A percentile compares a stretch with the other conserved stretches of the same genome.
These are phyloP conservation scores for Botrytis porri DNA, from an alignment of 2,329 filamentous ascomycete species.

Conservation along the genomic window DNA sequence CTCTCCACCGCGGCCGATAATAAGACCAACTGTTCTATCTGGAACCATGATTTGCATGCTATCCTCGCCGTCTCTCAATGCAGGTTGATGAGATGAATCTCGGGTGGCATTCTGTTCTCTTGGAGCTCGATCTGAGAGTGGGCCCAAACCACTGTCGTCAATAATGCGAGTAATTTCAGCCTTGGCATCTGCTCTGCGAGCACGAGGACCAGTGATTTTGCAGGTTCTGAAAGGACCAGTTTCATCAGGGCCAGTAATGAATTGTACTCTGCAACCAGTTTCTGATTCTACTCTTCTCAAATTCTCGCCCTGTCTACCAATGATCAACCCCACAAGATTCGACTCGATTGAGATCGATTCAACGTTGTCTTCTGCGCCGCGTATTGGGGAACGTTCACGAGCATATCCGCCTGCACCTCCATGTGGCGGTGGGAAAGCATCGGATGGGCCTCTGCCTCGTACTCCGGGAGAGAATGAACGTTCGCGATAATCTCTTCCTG, in stretches of 20 bases:
- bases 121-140: conserved; percentile 41
- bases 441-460: conserved; percentile 49
- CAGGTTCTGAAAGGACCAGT: conserved; percentile 75
- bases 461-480: conserved; percentile 69
- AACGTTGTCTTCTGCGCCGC: conserved; percentile 57
- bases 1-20: conserved; percentile 90
- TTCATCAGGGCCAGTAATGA: conserved; percentile 71
- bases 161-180: conserved; percentile 83
- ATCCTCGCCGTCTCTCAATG: conserved; percentile 75
- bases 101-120: conserved; percentile 35
- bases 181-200: conserved; percentile 74
- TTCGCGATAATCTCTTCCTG: conserved; percentile 57
- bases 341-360: conserved; percentile 87
- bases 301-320: conserved; percentile 87
- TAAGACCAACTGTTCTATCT: conserved; percentile 86
- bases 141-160: conserved; percentile 69
- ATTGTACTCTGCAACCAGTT: conserved; percentile 81
- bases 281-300: conserved; percentile 80
- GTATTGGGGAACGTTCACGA: conserved; percentile 57
- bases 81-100: conserved; percentile 42
- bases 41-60: conserved; percentile 93
- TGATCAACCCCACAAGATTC: conserved; percentile 83
- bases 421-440: conserved; percentile 60
- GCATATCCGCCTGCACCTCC: conserved; percentile 44
- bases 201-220: conserved; percentile 74